These are phyloP conservation scores for Plasmodium ovale DNA, from an alignment of 169 alveolate genomes.

Conservation along the genomic window DNA sequence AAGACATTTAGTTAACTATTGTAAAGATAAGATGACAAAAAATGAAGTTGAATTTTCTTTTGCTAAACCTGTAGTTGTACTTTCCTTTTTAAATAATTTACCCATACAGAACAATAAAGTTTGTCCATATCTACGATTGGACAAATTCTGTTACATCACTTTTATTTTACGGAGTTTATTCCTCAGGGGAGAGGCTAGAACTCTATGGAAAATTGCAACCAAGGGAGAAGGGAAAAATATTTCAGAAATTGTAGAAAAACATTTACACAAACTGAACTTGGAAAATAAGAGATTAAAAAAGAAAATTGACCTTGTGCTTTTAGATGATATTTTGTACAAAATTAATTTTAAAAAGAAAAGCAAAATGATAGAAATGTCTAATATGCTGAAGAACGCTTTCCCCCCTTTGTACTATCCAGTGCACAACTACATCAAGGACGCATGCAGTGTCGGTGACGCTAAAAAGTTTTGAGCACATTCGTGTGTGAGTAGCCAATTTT, in stretches of 20 bases:
- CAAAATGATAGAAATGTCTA: neutral
- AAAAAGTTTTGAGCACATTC: no score
- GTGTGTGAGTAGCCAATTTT: no score
- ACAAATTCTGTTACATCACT: conserved; percentile 23
- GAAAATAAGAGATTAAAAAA: conserved; percentile 4
- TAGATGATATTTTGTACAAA: conserved; percentile 30
- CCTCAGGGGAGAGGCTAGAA: conserved; percentile 14
- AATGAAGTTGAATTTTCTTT: neutral
- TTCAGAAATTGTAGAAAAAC: neutral
- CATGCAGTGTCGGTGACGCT: no score
- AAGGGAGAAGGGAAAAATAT: neutral
- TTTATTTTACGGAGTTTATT: conserved; percentile 7
- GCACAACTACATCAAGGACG: conserved; percentile 22
- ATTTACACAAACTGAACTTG: neutral
- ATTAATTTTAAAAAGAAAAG: neutral
- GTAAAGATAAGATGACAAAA: neutral
- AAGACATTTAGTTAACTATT: neutral
- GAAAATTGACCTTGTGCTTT: conserved; percentile 6
- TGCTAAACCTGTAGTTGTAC: conserved; percentile 13
- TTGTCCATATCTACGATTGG: conserved; percentile 10
- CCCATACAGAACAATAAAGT: conserved; percentile 18
- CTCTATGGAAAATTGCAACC: neutral
- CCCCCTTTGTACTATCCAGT: conserved; percentile 20
- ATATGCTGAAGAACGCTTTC: neutral
- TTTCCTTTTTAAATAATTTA: conserved; percentile 17